These are phyloP conservation scores for Pythium folliculosum DNA, from an alignment of 352 stramenopile species.

Conservation along the genomic window DNA sequence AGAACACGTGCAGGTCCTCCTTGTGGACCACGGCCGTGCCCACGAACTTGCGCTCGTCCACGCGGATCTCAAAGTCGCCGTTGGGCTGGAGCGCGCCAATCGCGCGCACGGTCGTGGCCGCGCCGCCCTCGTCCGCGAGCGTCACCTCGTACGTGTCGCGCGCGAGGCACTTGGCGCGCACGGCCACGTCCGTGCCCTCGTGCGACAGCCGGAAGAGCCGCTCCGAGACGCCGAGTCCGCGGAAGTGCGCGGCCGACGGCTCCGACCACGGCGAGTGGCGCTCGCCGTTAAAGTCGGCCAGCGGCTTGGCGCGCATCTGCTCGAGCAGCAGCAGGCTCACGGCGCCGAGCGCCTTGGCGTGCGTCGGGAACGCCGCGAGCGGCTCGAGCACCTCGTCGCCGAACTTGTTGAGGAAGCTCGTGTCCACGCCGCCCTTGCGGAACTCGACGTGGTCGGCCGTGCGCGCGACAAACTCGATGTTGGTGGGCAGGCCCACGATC, in stretches of 20 bases:
- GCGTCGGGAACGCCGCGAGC: constrained; percentile 46
- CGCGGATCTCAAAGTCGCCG: constrained; percentile 69
- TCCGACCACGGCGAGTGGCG: constrained; percentile 63
- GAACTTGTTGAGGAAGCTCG: constrained; percentile 93
- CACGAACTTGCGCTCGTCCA: constrained; percentile 65
- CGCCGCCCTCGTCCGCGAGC: constrained; percentile 23
- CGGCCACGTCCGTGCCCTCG: constrained; percentile 39
- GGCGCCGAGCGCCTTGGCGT: constrained; percentile 74
- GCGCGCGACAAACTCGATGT: constrained; percentile 93
- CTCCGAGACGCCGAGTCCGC: constrained; percentile 56
- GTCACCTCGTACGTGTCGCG: constrained; percentile 48
- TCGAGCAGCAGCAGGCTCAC: constrained; percentile 76
- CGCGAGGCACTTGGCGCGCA: constrained; percentile 46
- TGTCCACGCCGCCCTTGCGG: constrained; percentile 88
- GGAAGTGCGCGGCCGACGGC: constrained; percentile 54
- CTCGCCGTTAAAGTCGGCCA: constrained; percentile 44
- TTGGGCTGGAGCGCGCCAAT: constrained; percentile 36
- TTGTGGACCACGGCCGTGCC: constrained; percentile 70
- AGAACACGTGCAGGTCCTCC: constrained; percentile 76
- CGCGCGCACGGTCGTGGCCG: constrained; percentile 32
- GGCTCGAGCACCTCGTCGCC: constrained; percentile 79
- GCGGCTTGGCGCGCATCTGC: constrained; percentile 39
- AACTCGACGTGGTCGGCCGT: constrained; percentile 90
- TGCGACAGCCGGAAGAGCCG: constrained; percentile 54
- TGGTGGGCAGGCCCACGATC: constrained; percentile 92